Conservation (phyloP, 176 grass and related monocot genomes). For the Cenchrus fungigraminus region DNA sequence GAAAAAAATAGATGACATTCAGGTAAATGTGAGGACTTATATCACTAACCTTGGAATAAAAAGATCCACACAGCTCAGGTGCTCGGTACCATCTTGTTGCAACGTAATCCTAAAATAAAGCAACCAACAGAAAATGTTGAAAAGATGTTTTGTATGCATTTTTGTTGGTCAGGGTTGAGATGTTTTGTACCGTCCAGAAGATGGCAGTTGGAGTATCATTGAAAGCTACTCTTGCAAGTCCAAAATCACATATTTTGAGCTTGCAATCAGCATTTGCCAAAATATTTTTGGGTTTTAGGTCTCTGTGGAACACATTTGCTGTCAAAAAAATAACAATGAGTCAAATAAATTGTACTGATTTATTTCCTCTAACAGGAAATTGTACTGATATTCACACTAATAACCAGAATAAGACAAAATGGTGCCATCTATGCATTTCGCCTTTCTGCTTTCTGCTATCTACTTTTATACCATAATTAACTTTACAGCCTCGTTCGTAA, state of each 20-base stretch:
- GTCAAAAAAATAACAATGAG: conserved; percentile 19
- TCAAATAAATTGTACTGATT: not conserved
- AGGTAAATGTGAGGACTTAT: not conserved
- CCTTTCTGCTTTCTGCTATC: not conserved
- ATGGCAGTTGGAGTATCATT: conserved; percentile 77
- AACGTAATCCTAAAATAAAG: conserved; percentile 71
- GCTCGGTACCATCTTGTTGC: conserved; percentile 85
- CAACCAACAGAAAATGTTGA: not conserved
- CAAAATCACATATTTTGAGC: conserved; percentile 90
- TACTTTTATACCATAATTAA: not conserved
- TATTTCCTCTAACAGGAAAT: too few relatives aligned
- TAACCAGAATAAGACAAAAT: not conserved
- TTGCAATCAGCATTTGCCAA: conserved; percentile 83
- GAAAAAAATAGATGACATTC: not conserved
- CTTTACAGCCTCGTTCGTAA: not conserved
- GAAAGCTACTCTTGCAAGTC: conserved; percentile 80
- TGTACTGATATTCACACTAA: not conserved
- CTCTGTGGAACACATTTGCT: conserved; percentile 78
- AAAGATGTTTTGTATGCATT: not conserved
- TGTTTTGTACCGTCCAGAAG: conserved; percentile 72
- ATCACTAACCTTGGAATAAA: conserved; percentile 68
- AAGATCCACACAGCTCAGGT: conserved; percentile 78
- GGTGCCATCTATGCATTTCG: not conserved
- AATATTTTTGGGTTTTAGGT: conserved; percentile 85
- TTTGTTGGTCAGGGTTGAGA: not conserved